These are phyloP conservation scores for Nakazawaea laoshanensis DNA, from an alignment of 805 yeast species.

Conservation along the genomic window DNA sequence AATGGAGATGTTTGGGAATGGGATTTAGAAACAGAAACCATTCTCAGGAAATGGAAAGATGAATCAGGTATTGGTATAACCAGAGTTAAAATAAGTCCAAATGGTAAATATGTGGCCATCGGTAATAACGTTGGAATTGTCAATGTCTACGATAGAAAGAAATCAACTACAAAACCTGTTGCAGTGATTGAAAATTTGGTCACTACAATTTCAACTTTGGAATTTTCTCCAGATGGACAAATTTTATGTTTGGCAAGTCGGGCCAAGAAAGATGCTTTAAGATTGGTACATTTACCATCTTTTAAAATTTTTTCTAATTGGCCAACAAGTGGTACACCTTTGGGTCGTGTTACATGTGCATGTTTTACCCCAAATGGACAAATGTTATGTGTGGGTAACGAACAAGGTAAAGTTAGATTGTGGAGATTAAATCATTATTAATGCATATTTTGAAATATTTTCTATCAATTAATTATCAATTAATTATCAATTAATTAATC, in stretches of 20 bases:
- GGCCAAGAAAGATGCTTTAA: slow-evolving; percentile 76
- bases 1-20: slow-evolving; percentile 92
- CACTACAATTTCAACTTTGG: slow-evolving; percentile 66
- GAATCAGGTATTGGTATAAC: slow-evolving; percentile 83
- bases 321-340: slow-evolving; percentile 96
- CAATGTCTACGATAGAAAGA: slow-evolving; percentile 64
- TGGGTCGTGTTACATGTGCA: slow-evolving; percentile 84
- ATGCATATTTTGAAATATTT: too few species aligned
- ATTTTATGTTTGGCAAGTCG: slow-evolving; percentile 78
- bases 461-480: too few species aligned
- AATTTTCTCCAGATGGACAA: slow-evolving; percentile 85
- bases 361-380: slow-evolving; percentile 76
- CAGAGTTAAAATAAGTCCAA: slow-evolving; percentile 63
- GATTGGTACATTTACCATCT: slow-evolving; percentile 80
- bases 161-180: slow-evolving; percentile 39
- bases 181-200: slow-evolving; percentile 71
- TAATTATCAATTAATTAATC: too few species aligned
- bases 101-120: slow-evolving; percentile 76
- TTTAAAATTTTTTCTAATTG: slow-evolving; percentile 86
- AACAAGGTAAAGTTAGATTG: slow-evolving; percentile 80
- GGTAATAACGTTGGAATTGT: slow-evolving; percentile 90
- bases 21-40: slow-evolving; percentile 38
- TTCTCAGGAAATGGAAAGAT: slow-evolving; percentile 72
- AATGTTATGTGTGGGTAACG: slow-evolving; percentile 84
- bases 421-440: slow-evolving; percentile 84